Evolutionary conservation across 805 yeast species (phyloP), one percentile per base, ranked within the genome.

Genomic region (Candida tallmaniae): DNA sequence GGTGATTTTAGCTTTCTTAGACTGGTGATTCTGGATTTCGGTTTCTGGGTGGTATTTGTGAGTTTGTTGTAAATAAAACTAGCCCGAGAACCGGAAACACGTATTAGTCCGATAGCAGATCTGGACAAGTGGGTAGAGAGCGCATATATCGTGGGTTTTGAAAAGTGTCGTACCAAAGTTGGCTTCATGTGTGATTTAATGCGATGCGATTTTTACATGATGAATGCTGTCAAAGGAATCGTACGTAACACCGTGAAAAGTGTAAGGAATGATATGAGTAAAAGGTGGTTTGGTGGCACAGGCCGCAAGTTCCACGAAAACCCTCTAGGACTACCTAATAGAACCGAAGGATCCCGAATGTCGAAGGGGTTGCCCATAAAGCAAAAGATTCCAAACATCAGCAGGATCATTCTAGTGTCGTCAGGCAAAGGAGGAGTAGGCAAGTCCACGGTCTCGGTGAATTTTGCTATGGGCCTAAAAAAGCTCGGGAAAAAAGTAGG

Each of bases 361-460:
- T 62, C 74, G 6, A 66, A 70, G 19, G 79, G 80, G 1, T 51
- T 80, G 1, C 84, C 86, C 0, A 56, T 76, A 7, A 71, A 63
- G 38, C 74, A 68, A 38, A 55, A 57, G 12, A 73, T 86, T 21
- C 74, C 80, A 0, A 74, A 74, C n/a, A 90, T 83, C 2, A 58
- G 65, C 6, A 76, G 71, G 32, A 68, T 84, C 2, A 42, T 86
- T 1, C 66, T 84, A 2, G 88, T 83, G 0, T 70, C 87, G 0
- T 80, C 88, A 2, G 86, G 85, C 3, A 83, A 83, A 51, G 90
- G 90, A 3, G 90, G 90, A 0, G 90, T 83, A 8, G 90, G 90
- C 0, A 83, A 83, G 51, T 80, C 88, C 2, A 83, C 90, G 0
- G 84, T 83, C 1, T 62, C 81, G 1, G 78, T 77, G 6, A 86